Evolutionary conservation across 768 basidiomycete genomes (phyloP).

Genomic region (Aureoboletus auriporus): DNA sequence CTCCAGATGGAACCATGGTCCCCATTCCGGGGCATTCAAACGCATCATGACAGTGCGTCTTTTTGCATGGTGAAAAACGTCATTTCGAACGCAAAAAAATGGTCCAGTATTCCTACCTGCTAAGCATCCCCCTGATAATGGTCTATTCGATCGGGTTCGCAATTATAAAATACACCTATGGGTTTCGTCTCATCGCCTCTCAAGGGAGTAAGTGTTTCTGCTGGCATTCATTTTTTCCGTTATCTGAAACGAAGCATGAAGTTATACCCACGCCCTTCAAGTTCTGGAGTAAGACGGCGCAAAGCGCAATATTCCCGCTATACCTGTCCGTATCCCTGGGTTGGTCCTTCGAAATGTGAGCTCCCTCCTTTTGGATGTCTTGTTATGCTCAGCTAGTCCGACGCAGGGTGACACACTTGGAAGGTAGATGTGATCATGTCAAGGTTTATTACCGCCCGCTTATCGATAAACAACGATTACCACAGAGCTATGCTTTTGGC

Average conservation of each 20-base stretch:
- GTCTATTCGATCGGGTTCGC: slow-evolving; percentile 60
- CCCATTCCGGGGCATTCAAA: slow-evolving; percentile 72
- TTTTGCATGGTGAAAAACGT: too few species aligned
- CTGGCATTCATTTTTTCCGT: too few species aligned
- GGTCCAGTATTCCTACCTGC: slow-evolving; percentile 67
- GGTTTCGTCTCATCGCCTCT: slow-evolving; percentile 45
- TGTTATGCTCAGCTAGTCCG: neutral
- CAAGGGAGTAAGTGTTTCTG: slow-evolving; percentile 36
- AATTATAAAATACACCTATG: slow-evolving; percentile 70
- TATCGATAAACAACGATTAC: neutral
- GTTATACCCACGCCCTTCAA: slow-evolving; percentile 64
- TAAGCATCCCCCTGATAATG: slow-evolving; percentile 57
- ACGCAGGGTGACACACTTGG: slow-evolving; percentile 69
- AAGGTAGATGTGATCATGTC: slow-evolving; percentile 44
- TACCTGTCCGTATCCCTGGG: slow-evolving; percentile 58
- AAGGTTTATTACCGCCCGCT: neutral
- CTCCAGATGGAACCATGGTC: slow-evolving; percentile 66
- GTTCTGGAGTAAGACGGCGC: slow-evolving; percentile 48
- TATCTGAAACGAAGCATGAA: slow-evolving; percentile 20
- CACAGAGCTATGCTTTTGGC: slow-evolving; percentile 82
- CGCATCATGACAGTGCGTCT: slow-evolving; percentile 74
- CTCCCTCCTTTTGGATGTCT: neutral
- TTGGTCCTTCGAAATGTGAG: slow-evolving; percentile 78
- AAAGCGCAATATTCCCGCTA: slow-evolving; percentile 58
- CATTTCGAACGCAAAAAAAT: neutral